Conservation (phyloP, 495 filamentous ascomycete species). For the Clohesyomyces aquaticus region DNA sequence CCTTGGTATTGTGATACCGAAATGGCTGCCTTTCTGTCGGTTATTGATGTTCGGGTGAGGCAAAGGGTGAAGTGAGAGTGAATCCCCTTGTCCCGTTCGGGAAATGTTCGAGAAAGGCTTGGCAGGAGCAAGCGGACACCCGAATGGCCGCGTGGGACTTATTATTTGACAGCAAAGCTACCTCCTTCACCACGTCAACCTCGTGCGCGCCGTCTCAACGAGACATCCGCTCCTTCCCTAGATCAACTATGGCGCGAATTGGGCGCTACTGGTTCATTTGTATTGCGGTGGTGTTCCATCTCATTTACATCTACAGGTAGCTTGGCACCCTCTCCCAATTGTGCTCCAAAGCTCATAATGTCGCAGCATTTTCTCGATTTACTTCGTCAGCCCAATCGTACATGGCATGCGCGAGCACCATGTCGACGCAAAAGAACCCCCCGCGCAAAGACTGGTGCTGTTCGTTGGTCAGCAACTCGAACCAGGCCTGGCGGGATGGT, state of each 20-base stretch:
- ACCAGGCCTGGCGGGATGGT: neutral
- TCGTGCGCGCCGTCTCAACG: constrained; percentile 17
- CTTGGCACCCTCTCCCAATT: too few relatives aligned
- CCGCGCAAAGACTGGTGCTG: constrained; percentile 86
- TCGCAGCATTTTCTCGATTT: constrained; percentile 89
- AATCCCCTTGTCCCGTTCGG: neutral
- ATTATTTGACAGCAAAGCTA: neutral
- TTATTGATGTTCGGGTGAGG: too few relatives aligned
- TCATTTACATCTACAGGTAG: constrained; percentile 85
- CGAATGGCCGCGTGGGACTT: neutral
- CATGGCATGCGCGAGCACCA: constrained; percentile 86
- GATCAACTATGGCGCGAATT: constrained; percentile 57
- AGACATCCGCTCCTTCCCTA: constrained; percentile 37
- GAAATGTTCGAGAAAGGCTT: constrained; percentile 1
- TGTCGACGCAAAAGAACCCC: constrained; percentile 72
- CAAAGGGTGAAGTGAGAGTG: too few relatives aligned
- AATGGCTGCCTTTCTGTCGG: too few relatives aligned
- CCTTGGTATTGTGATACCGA: too few relatives aligned
- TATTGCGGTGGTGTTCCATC: constrained; percentile 90
- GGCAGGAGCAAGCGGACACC: neutral
- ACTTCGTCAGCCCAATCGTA: constrained; percentile 98
- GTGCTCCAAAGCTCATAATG: too few relatives aligned
- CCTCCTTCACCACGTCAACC: neutral
- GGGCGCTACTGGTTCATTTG: constrained; percentile 86
- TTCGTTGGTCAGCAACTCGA: constrained; percentile 75